phyloP scores from a whole-genome alignment of 441 rosid genomes.

The Daphne laureola region DNA sequence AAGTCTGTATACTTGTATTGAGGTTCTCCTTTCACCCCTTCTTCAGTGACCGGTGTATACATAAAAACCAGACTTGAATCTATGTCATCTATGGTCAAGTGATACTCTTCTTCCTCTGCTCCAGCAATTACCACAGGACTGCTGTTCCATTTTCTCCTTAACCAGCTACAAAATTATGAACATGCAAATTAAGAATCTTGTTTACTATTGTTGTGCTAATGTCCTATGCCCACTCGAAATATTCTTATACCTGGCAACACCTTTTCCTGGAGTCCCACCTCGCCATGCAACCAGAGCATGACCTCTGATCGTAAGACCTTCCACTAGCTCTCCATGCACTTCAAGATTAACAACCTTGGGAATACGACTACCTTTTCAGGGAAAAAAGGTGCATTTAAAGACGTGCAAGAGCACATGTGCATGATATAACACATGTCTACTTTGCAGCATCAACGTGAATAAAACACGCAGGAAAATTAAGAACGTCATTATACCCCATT shows the following conservation, averaged over 20 bases:
- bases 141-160: slow-evolving; percentile 94
- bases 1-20: slow-evolving; percentile 95
- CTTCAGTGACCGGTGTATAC: slow-evolving; percentile 96
- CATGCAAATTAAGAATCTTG: not conserved
- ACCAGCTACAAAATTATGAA: slow-evolving; percentile 49
- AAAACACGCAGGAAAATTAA: too few species aligned
- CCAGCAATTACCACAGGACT: slow-evolving; percentile 89
- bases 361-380: slow-evolving; percentile 68
- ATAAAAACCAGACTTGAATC: slow-evolving; percentile 96
- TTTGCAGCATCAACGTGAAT: slow-evolving; percentile 9
- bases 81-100: slow-evolving; percentile 67
- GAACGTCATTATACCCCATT: not conserved
- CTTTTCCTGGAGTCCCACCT: slow-evolving; percentile 93
- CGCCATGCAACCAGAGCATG: slow-evolving; percentile 92
- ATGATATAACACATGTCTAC: not conserved
- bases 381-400: slow-evolving; percentile 15
- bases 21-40: slow-evolving; percentile 97
- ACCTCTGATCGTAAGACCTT: slow-evolving; percentile 72
- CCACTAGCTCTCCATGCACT: slow-evolving; percentile 78
- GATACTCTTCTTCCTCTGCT: slow-evolving; percentile 90
- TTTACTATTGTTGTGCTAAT: not conserved
- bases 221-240: slow-evolving; percentile 2
- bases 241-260: slow-evolving; percentile 69
- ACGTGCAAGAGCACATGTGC: not conserved
- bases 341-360: slow-evolving; percentile 95